These are phyloP conservation scores for Diospyros lotus DNA, from an alignment of 148 eudicot species.

Conservation along the genomic window DNA sequence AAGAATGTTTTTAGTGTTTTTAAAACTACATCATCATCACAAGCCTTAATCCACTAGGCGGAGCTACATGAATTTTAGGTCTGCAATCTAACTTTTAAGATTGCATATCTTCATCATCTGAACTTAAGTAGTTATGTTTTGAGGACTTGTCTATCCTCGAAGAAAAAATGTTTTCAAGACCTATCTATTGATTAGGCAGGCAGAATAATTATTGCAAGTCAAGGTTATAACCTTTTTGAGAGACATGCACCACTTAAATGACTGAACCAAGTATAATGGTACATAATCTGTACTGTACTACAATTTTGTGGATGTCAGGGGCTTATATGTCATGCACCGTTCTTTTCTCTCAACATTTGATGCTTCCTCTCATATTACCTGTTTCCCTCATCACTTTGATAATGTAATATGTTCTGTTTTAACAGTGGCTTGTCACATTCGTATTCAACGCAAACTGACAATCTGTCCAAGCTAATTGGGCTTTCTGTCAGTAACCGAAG, in stretches of 20 bases:
- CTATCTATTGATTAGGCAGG: too few relatives aligned
- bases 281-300: neutral
- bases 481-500: constrained; percentile 39
- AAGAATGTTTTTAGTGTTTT: neutral
- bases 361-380: neutral
- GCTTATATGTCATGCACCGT: neutral
- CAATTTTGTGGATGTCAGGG: neutral
- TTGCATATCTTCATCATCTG: too few relatives aligned
- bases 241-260: neutral
- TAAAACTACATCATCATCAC: neutral
- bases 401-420: neutral
- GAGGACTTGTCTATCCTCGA: too few relatives aligned
- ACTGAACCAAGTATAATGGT: neutral
- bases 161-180: too few relatives aligned
- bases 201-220: neutral
- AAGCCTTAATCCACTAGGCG: neutral
- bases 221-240: neutral
- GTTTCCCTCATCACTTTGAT: neutral
- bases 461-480: constrained; percentile 37
- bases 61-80: neutral
- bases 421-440: constrained; percentile 73
- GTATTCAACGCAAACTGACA: constrained; percentile 59
- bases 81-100: neutral
- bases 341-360: neutral
- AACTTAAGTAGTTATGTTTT: too few relatives aligned